Percentiles rank a stretch among this genome's conserved stretches.
Evolutionary conservation across 768 basidiomycete species (phyloP).

Genomic region (Hemileccinum impolitum): DNA sequence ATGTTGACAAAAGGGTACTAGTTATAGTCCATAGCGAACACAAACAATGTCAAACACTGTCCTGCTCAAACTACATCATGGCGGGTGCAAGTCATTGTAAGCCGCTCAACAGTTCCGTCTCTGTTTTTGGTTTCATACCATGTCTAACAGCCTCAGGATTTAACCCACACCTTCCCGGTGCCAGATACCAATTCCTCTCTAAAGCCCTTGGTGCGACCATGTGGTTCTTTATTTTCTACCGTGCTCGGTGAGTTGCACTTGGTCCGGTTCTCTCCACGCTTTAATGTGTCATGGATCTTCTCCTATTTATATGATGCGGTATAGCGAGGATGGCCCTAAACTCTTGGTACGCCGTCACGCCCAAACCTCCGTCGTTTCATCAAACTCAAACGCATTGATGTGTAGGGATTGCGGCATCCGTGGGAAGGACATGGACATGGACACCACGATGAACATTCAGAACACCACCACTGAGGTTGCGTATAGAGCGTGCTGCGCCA

Average conservation of each 20-base stretch:
- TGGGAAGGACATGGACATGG: constrained; percentile 62
- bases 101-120: constrained; percentile 7
- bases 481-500: constrained; percentile 11
- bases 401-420: constrained; percentile 57
- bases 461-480: constrained; percentile 39
- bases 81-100: constrained; percentile 31
- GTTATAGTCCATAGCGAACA: no score
- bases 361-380: not conserved
- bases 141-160: constrained; percentile 63
- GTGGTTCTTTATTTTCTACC: constrained; percentile 99
- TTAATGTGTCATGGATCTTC: constrained; percentile 1
- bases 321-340: constrained; percentile 74
- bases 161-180: constrained; percentile 81
- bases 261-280: not conserved
- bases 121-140: not conserved
- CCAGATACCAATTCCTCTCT: constrained; percentile 71
- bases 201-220: constrained; percentile 88
- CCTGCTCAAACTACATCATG: constrained; percentile 29
- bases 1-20: no score
- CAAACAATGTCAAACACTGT: constrained; percentile 27
- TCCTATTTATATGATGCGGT: not conserved
- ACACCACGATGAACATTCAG: constrained; percentile 34
- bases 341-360: constrained; percentile 49
- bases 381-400: not conserved
- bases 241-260: constrained; percentile 67